Base-by-base conservation (phyloP, 495 filamentous ascomycete species). In the Trichodelitschia bisporula region DNA sequence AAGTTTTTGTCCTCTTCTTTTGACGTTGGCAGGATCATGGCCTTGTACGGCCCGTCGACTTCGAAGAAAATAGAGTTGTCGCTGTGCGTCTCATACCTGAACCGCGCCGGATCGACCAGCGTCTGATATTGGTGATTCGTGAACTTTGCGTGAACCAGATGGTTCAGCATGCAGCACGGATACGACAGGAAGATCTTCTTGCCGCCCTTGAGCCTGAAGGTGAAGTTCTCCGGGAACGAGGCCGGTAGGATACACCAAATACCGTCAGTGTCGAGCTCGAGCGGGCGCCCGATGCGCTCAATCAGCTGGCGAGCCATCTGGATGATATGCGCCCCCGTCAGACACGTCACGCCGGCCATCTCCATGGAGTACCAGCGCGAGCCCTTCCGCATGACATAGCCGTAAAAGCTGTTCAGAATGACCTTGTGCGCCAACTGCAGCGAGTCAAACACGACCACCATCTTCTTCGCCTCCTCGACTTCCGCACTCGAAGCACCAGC, bases 1-100 rank as follows among this genome's bases (percentile, higher is more conserved):
- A 99, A 59, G 49, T 99, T 99, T 58, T 91, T 95, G 54, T 93
- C 79, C 50, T 93, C 86, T 48, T 99, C 86, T 44, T 97, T 93
- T 0, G 82, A 92, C 2, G 86, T 93, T 16, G 86, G 86, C 26
- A 99, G 51, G 29, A 99, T 74, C 86, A 99, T 99, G 37, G 86
- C 86, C 49, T 63, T 72, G 56, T 99, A 99, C 0, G 86, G 86
- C 3, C 86, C 86, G 43, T 99, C 86, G 17, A 99, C 86, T 50
- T 99, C 86, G 51, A 99, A 99, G 56, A 99, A 95, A 45, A 99
- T 99, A 15, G 83, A 78, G 51, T 99, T 99, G 42, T 99, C 86
- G 48, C 83, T 93, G 42, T 84, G 71, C 0, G 83, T 95, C 42
- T 89, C 73, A 44, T 99, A 99, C 41, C 67, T 73, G 62, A 79